Conservation (phyloP, 2,329 filamentous ascomycete species). For the Colletotrichum sp. region DNA sequence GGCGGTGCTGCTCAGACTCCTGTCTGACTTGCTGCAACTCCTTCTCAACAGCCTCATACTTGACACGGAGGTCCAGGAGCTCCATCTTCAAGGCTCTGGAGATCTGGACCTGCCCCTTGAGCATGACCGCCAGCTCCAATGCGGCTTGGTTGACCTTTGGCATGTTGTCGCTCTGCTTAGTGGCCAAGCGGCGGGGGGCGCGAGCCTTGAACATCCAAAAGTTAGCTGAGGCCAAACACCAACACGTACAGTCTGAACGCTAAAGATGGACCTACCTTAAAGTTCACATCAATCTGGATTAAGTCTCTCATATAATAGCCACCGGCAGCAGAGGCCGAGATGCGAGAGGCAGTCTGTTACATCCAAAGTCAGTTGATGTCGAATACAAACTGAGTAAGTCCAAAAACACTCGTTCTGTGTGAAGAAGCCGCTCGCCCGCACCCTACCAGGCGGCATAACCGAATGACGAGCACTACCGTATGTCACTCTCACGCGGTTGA, state of each 20-base stretch:
- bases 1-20: background rate
- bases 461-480: background rate
- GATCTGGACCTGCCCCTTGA: background rate
- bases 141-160: background rate
- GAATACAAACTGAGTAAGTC: background rate
- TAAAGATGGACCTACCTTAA: background rate
- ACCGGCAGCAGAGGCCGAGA: no score
- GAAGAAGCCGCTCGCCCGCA: background rate
- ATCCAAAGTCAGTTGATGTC: background rate
- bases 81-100: fast-evolving
- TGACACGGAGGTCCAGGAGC: fast-evolving
- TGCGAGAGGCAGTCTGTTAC: background rate
- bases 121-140: background rate
- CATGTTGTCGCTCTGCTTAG: background rate
- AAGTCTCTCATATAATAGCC: background rate
- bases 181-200: fast-evolving
- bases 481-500: background rate
- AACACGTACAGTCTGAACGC: background rate
- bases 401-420: background rate
- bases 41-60: background rate
- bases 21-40: background rate
- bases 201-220: background rate
- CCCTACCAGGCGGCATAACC: background rate
- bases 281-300: fast-evolving
- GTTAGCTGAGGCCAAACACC: background rate